phyloP scores from a whole-genome alignment of 768 basidiomycete species.

The Rhodotorula taiwanensis region DNA sequence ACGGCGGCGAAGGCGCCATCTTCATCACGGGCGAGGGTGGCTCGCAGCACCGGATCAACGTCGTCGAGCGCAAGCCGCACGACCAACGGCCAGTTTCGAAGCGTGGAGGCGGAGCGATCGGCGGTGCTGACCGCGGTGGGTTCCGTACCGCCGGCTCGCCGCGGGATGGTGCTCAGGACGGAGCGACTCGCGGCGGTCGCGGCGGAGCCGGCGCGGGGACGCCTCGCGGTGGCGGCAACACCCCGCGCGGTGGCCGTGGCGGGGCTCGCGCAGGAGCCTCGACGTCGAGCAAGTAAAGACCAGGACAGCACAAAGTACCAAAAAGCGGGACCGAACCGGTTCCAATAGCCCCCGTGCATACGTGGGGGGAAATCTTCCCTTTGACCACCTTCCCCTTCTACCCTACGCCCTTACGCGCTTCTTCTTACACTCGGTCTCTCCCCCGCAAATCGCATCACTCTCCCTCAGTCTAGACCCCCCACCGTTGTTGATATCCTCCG shows the following conservation, averaged over 20 bases:
- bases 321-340: too few species aligned
- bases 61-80: slow-evolving; percentile 34
- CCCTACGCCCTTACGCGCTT: background rate
- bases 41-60: slow-evolving; percentile 16
- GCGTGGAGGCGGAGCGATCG: slow-evolving; percentile 4
- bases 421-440: too few species aligned
- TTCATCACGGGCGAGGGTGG: slow-evolving; percentile 61
- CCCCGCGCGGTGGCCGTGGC: slow-evolving; percentile 1
- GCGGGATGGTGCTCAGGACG: background rate
- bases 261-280: background rate
- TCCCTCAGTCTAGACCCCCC: background rate
- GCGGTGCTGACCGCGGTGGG: background rate
- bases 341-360: too few species aligned
- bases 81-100: slow-evolving; percentile 7
- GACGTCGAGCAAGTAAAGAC: background rate
- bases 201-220: background rate
- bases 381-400: too few species aligned
- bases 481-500: too few species aligned
- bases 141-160: too few species aligned
- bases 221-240: background rate
- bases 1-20: slow-evolving; percentile 86
- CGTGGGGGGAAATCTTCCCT: too few species aligned
- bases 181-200: background rate
- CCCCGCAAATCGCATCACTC: background rate
- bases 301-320: too few species aligned